These are phyloP conservation scores for Pseudogymnoascus sp. DNA, from an alignment of 2,329 filamentous ascomycete species.

Conservation along the genomic window DNA sequence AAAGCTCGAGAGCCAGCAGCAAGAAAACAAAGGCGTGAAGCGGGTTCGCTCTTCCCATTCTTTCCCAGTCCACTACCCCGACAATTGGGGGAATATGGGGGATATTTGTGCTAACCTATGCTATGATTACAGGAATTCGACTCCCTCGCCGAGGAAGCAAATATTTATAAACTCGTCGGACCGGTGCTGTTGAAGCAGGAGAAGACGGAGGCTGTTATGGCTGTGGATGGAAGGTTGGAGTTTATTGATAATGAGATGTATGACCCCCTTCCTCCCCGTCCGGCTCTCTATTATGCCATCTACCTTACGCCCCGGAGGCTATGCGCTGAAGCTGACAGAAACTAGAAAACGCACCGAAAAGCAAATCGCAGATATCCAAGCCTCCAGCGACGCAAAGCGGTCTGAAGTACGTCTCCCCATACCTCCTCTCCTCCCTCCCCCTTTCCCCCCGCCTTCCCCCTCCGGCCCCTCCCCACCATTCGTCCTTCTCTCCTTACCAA, in stretches of 20 bases:
- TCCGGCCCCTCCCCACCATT: background rate
- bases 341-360: conserved; percentile 60
- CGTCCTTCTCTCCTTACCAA: too few relatives aligned
- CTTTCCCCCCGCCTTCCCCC: too few relatives aligned
- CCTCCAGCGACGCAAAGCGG: conserved; percentile 59
- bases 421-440: background rate
- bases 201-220: conserved; percentile 79
- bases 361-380: conserved; percentile 58
- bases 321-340: background rate
- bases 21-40: conserved; percentile 85
- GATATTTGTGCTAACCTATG: conserved; percentile 17
- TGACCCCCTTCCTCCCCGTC: conserved; percentile 28
- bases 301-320: too few relatives aligned
- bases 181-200: conserved; percentile 94
- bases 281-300: too few relatives aligned
- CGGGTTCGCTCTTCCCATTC: conserved; percentile 46
- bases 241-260: conserved; percentile 94
- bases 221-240: conserved; percentile 82
- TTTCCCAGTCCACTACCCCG: background rate
- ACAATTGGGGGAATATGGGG: background rate
- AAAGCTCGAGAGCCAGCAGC: conserved; percentile 86
- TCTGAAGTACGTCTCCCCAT: conserved; percentile 47
- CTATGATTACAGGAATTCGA: conserved; percentile 67
- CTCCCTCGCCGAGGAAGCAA: conserved; percentile 70
- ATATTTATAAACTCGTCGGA: conserved; percentile 92